Conservation (phyloP, 2,329 filamentous ascomycete species). For the Volutella citrinella region DNA sequence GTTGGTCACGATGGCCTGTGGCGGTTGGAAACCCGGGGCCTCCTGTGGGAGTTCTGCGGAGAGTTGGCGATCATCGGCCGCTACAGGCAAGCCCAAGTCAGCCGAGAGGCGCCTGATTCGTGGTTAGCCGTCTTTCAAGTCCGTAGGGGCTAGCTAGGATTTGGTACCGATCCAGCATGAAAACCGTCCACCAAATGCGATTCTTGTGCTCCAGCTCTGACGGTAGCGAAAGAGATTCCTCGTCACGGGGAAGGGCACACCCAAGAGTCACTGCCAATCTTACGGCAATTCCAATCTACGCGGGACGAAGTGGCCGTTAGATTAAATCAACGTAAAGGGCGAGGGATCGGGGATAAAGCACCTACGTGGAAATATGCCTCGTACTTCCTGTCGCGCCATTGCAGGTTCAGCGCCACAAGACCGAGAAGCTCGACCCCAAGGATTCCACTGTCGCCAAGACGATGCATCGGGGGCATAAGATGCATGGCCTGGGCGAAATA, state of each 20-base stretch:
- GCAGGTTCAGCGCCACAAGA: slow-evolving; percentile 23
- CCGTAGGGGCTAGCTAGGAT: background rate
- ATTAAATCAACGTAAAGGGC: too few relatives aligned
- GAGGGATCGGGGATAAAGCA: too few relatives aligned
- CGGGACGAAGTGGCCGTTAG: too few relatives aligned
- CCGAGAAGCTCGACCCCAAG: slow-evolving; percentile 25
- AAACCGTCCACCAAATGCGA: slow-evolving; percentile 29
- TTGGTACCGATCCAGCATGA: slow-evolving; percentile 30
- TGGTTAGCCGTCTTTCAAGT: background rate
- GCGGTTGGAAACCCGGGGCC: slow-evolving; percentile 22
- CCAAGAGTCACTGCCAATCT: slow-evolving; percentile 25
- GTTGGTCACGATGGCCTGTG: slow-evolving; percentile 24
- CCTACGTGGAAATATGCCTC: slow-evolving; percentile 28
- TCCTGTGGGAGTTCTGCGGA: slow-evolving; percentile 23
- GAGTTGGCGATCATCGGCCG: slow-evolving; percentile 25
- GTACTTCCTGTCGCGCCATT: slow-evolving; percentile 27
- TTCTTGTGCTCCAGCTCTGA: slow-evolving; percentile 24
- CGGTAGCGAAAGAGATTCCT: slow-evolving; percentile 23
- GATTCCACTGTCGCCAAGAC: slow-evolving; percentile 23
- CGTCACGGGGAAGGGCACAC: slow-evolving; percentile 20
- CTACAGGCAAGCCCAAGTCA: slow-evolving; percentile 23
- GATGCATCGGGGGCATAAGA: slow-evolving; percentile 21
- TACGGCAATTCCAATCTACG: slow-evolving; percentile 25
- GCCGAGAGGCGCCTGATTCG: slow-evolving; percentile 24
- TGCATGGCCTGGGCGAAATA: slow-evolving; percentile 26